A percentile compares a stretch with the other conserved stretches of the same genome.
phyloP scores from a whole-genome alignment of 495 filamentous ascomycete species.

The Aspergillus sclerotioniger region DNA sequence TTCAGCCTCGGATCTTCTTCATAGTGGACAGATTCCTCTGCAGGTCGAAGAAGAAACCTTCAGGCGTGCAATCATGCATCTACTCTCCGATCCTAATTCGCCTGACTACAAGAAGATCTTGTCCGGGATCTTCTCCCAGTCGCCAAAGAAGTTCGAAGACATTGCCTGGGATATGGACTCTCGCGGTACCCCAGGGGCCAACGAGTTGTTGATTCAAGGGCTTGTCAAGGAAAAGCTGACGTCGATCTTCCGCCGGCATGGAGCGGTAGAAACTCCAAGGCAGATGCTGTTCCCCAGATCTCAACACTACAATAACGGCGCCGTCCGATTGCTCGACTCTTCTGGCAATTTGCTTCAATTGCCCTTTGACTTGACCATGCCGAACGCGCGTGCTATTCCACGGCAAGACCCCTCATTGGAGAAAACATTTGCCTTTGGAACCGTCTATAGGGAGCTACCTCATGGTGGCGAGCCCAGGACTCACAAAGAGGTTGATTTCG shows the following conservation, averaged over 20 bases:
- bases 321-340: slow-evolving; percentile 74
- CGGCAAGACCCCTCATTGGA: slow-evolving; percentile 63
- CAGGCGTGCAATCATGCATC: slow-evolving; percentile 70
- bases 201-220: slow-evolving; percentile 68
- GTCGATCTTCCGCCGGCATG: slow-evolving; percentile 84
- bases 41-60: slow-evolving; percentile 92
- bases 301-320: slow-evolving; percentile 67
- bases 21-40: slow-evolving; percentile 82
- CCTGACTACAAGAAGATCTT: slow-evolving; percentile 90
- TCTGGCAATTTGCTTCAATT: slow-evolving; percentile 84
- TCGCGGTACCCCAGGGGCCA: slow-evolving; percentile 49
- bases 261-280: slow-evolving; percentile 77
- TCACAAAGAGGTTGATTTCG: slow-evolving; percentile 90
- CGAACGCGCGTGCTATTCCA: slow-evolving; percentile 82
- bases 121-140: slow-evolving; percentile 73
- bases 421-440: slow-evolving; percentile 85
- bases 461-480: slow-evolving; percentile 77
- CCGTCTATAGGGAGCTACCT: slow-evolving; percentile 77
- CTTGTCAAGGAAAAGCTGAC: slow-evolving; percentile 73
- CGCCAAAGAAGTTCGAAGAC: slow-evolving; percentile 74
- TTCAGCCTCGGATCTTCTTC: slow-evolving; percentile 78
- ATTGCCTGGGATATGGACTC: slow-evolving; percentile 80
- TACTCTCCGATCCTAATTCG: slow-evolving; percentile 73
- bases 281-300: slow-evolving; percentile 79
- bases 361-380: slow-evolving; percentile 87